Evolutionary conservation across 2,329 filamentous ascomycete genomes (phyloP).

Genomic region (Fusarium keratoplasticum): DNA sequence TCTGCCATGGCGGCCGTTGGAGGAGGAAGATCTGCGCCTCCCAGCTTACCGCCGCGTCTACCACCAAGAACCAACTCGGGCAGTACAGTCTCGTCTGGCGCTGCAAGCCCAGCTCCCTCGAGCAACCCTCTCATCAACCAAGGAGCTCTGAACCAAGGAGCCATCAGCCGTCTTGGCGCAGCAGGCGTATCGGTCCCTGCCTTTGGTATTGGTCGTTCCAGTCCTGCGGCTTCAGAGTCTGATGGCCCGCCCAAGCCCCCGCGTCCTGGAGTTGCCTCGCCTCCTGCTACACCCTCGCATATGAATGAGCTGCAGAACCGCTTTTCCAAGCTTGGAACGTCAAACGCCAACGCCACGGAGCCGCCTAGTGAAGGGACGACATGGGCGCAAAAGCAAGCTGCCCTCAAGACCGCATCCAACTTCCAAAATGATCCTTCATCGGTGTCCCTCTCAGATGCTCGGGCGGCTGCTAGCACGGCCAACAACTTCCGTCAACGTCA

Average conservation of each 20-base stretch:
- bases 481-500: constrained; percentile 79
- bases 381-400: constrained; percentile 73
- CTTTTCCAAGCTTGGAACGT: constrained; percentile 67
- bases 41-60: constrained; percentile 77
- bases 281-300: constrained; percentile 52
- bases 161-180: constrained; percentile 74
- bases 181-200: constrained; percentile 84
- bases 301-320: constrained; percentile 76
- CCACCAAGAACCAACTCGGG: constrained; percentile 60
- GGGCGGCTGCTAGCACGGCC: constrained; percentile 68
- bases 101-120: constrained; percentile 37
- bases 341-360: constrained; percentile 30
- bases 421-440: constrained; percentile 71
- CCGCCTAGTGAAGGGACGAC: constrained; percentile 64
- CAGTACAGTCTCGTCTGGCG: constrained; percentile 41
- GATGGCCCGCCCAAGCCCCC: constrained; percentile 45
- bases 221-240: constrained; percentile 44
- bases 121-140: constrained; percentile 57
- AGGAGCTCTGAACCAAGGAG: constrained; percentile 58
- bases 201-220: constrained; percentile 73
- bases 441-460: constrained; percentile 69
- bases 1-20: constrained; percentile 42
- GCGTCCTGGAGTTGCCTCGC: constrained; percentile 35
- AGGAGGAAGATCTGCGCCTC: constrained; percentile 50
- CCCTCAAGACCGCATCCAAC: constrained; percentile 69